Base-by-base conservation (phyloP, 2,329 filamentous ascomycete genomes). In the Pleurostoma richardsiae region DNA sequence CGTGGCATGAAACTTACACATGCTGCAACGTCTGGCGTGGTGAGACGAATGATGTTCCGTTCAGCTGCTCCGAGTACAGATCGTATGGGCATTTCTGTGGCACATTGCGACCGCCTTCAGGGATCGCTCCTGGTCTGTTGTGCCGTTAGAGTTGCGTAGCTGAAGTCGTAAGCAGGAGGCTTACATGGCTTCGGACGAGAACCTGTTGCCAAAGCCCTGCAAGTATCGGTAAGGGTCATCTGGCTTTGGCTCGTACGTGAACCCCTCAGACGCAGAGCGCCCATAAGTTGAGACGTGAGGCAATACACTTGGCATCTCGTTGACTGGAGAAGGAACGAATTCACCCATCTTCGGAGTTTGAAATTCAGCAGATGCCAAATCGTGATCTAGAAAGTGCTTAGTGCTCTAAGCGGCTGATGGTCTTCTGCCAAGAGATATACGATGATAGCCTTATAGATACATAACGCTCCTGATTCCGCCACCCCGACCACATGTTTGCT, bases 41-140 rank as follows among this genome's bases (percentile, higher is more conserved):
- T 8, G 59, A 50, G 8, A 60, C 49, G 44, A 62, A 61, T 1
- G 56, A 49, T 26, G 58, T 57, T 39, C 57, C 57, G 42, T 59
- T 62, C 30, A 62, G 47, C 41, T 61, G 59, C 46, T 62, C 60
- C 6, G 60, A 56, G 31, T 58, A 61, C 10, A 62, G 47, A 29
- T 55, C 59, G 42, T 59, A 61, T 36, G 55, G 54, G 45, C 54
- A 53, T 31, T 51, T 53, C 45, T 61, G 59, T 5, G 60, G 60
- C 31, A 52, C 51, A 44, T 61, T 62, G 26, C 44, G 44, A 19
- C 19, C 11, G 44, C 48, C 26, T 26, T 29, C n/a, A 19, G 48
- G 46, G 46, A 41, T 52, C 42, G 39, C 45, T 10, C 48, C 48
- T 6, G 45, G 19, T 36, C 33, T 36, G n/a, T 8, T 36, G 8